These are phyloP conservation scores for Zygotorulaspora sp. DNA, from an alignment of 805 yeast genomes.

Conservation along the genomic window DNA sequence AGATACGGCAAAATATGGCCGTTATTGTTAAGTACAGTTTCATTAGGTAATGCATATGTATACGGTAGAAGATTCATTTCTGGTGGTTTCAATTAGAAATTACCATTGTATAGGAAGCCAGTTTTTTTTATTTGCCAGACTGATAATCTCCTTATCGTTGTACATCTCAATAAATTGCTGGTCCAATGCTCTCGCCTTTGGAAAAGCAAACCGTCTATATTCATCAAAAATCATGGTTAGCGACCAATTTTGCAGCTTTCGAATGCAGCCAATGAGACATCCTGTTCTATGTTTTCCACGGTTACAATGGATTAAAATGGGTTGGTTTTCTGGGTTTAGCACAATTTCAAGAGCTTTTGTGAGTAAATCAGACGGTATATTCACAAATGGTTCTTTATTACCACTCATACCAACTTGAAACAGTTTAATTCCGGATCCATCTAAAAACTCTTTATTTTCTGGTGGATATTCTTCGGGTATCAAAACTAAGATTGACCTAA, in stretches of 20 bases:
- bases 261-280: constrained; percentile 86
- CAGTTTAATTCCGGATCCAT: constrained; percentile 56
- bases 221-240: constrained; percentile 93
- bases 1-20: constrained; percentile 61
- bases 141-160: constrained; percentile 58
- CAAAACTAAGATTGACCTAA: constrained; percentile 74
- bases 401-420: constrained; percentile 93
- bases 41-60: constrained; percentile 55
- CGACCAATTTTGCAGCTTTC: constrained; percentile 89
- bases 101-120: constrained; percentile 73
- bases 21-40: constrained; percentile 50
- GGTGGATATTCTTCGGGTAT: constrained; percentile 90
- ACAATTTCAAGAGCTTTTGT: constrained; percentile 79
- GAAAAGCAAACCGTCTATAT: constrained; percentile 88
- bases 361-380: constrained; percentile 60
- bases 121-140: constrained; percentile 46
- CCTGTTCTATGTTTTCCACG: constrained; percentile 97
- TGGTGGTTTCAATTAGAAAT: constrained; percentile 25
- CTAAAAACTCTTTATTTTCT: constrained; percentile 62
- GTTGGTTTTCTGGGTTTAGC: constrained; percentile 82
- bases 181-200: constrained; percentile 92
- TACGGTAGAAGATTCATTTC: constrained; percentile 72
- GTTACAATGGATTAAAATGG: constrained; percentile 89
- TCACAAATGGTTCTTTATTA: constrained; percentile 90
- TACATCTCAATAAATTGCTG: constrained; percentile 93